Conservation (phyloP, 2,329 filamentous ascomycete genomes). For the Pestalotiopsis sp. region DNA sequence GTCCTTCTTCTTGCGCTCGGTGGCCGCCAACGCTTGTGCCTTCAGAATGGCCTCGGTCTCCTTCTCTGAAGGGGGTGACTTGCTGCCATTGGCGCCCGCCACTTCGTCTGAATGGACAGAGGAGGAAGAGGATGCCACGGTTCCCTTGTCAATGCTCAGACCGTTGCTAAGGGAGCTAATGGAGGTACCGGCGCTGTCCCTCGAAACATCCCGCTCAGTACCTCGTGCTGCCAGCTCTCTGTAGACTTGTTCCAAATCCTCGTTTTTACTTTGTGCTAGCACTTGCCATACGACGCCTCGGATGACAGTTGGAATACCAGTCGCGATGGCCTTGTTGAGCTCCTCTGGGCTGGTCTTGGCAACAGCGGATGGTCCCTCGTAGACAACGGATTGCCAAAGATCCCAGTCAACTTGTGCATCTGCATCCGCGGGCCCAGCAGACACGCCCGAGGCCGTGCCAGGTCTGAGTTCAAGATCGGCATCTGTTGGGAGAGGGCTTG, state of each 20-base stretch:
- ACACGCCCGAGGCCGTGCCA: constrained; percentile 81
- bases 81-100: constrained; percentile 59
- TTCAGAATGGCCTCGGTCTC: constrained; percentile 65
- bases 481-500: constrained; percentile 58
- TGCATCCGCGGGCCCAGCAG: constrained; percentile 67
- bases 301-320: constrained; percentile 91
- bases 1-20: constrained; percentile 73
- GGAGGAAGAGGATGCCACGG: constrained; percentile 75
- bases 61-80: constrained; percentile 59
- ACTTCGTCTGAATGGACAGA: constrained; percentile 74
- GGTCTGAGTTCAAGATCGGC: constrained; percentile 74
- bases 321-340: constrained; percentile 85
- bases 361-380: constrained; percentile 87
- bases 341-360: constrained; percentile 86
- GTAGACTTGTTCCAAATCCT: constrained; percentile 86
- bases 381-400: constrained; percentile 93
- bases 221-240: constrained; percentile 76
- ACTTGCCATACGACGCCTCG: constrained; percentile 99
- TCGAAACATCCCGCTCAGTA: constrained; percentile 75
- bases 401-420: constrained; percentile 95
- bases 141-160: constrained; percentile 63
- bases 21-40: constrained; percentile 61
- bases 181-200: constrained; percentile 54
- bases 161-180: constrained; percentile 54
- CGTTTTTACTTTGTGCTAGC: constrained; percentile 89